phyloP scores from a whole-genome alignment of 1,139 yeast species.

The Pichia sp. region DNA sequence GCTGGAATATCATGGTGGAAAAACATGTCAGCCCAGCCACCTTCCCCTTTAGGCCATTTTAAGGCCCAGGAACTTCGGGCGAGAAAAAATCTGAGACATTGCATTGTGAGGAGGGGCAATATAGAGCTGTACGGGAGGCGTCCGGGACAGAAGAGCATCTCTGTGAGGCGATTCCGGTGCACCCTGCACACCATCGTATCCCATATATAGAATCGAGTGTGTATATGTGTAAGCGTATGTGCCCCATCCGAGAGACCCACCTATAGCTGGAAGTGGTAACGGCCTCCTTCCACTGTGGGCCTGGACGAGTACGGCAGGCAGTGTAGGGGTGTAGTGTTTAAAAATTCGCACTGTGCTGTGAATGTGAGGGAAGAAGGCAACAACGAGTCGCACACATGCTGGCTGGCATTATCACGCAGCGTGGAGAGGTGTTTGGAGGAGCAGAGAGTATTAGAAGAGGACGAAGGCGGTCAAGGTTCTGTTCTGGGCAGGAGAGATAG shows the following conservation, averaged over 20 bases:
- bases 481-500: neutral
- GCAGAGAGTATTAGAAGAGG: neutral
- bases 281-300: too few relatives aligned
- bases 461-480: neutral
- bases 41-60: conserved; percentile 13
- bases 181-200: too few relatives aligned
- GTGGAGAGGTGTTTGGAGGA: neutral
- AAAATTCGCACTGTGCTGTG: neutral
- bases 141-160: neutral
- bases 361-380: neutral
- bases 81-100: neutral
- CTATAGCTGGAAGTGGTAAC: neutral
- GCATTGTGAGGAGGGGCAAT: neutral
- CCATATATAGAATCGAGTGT: too few relatives aligned
- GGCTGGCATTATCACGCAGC: conserved; percentile 1
- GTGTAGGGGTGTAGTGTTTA: neutral
- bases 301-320: neutral
- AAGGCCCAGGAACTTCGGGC: neutral
- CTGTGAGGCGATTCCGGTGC: neutral
- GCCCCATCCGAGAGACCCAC: neutral
- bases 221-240: too few relatives aligned
- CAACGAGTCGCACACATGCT: neutral
- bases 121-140: neutral
- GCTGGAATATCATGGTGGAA: neutral
- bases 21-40: conserved; percentile 14